phyloP scores from a whole-genome alignment of 441 rosid genomes.

The Populus hybrid region DNA sequence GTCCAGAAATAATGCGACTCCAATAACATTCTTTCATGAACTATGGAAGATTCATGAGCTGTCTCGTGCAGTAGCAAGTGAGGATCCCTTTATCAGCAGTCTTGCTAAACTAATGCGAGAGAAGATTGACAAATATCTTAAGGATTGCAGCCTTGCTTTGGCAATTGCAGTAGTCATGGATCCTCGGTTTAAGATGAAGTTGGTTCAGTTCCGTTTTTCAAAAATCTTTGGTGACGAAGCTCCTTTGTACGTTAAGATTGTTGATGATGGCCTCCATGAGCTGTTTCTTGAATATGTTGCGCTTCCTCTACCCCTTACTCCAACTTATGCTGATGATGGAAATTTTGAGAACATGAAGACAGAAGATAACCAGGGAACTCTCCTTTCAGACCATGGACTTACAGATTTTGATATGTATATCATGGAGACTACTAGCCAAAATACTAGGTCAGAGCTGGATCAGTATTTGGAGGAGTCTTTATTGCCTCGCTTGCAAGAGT shows the following conservation, averaged over 20 bases:
- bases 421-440: slow-evolving; percentile 69
- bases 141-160: slow-evolving; percentile 65
- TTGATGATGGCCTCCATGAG: slow-evolving; percentile 76
- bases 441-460: slow-evolving; percentile 75
- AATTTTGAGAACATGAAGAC: slow-evolving; percentile 26
- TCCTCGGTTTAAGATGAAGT: slow-evolving; percentile 95
- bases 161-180: slow-evolving; percentile 86
- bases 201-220: slow-evolving; percentile 83
- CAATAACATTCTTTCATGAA: slow-evolving; percentile 70
- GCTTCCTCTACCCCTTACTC: slow-evolving; percentile 60
- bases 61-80: slow-evolving; percentile 43
- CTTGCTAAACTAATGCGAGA: slow-evolving; percentile 58
- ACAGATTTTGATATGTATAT: slow-evolving; percentile 77
- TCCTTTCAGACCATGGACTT: slow-evolving; percentile 53
- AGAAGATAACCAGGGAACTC: slow-evolving; percentile 39
- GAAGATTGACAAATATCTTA: slow-evolving; percentile 11
- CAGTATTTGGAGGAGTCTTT: slow-evolving; percentile 81
- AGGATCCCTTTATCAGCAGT: slow-evolving; percentile 51
- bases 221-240: slow-evolving; percentile 80
- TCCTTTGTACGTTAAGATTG: slow-evolving; percentile 50
- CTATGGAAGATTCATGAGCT: slow-evolving; percentile 82
- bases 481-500: slow-evolving; percentile 67
- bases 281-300: slow-evolving; percentile 49
- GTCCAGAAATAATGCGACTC: slow-evolving; percentile 44
- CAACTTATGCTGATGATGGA: slow-evolving; percentile 52